Base-by-base conservation (phyloP, 2,329 filamentous ascomycete species). In the Plectosphaerella plurivora region DNA sequence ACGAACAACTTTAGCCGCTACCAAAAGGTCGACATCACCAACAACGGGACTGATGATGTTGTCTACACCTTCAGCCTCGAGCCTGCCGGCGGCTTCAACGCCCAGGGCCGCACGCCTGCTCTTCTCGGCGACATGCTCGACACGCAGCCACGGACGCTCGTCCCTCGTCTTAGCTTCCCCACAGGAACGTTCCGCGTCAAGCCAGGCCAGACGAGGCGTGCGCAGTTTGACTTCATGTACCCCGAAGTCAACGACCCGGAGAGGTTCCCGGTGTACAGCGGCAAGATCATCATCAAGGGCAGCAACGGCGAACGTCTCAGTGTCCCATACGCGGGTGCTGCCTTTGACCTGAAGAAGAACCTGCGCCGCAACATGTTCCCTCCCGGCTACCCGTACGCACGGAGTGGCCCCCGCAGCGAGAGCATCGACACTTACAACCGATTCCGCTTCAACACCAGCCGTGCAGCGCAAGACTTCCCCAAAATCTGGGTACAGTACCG, bases 1-100 rank as follows among this genome's bases (percentile, higher is more conserved):
- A 76, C 73, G 2, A 63, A 63, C 24, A 58, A 72, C 53, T 70
- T 76, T 55, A 60, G 58, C 15, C 55, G 52, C 16, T 57, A 55
- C 33, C 57, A 61, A 47, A 49, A 53, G 1, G 49, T 64, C 12
- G 53, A 51, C 39, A 63, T 76, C 53, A 68, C 63, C 44, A 75
- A 75, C 57, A 62, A 61, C 16, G 70, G 63, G 33, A 58, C 58
- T n/a, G 53, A 63, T 18, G 55, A 63, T 3, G 59, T 69, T 36
- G 65, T 60, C 14, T 74, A 73, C 60, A 63, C 55, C 9, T 57
- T 65, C 46, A 39, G 54, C 0, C 24, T 55, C 14, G 60, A 70
- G 44, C 59, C 63, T 1, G 65, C 67, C 5, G 69, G 64, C 11
- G 71, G 70, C 4, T 64, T 69, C 33, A 69, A 75, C 53, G 66